Percentiles rank a stretch among this genome's conserved stretches.
Evolutionary conservation across 1,284 basidiomycete genomes (phyloP).

Genomic region (Trametes polyzona): DNA sequence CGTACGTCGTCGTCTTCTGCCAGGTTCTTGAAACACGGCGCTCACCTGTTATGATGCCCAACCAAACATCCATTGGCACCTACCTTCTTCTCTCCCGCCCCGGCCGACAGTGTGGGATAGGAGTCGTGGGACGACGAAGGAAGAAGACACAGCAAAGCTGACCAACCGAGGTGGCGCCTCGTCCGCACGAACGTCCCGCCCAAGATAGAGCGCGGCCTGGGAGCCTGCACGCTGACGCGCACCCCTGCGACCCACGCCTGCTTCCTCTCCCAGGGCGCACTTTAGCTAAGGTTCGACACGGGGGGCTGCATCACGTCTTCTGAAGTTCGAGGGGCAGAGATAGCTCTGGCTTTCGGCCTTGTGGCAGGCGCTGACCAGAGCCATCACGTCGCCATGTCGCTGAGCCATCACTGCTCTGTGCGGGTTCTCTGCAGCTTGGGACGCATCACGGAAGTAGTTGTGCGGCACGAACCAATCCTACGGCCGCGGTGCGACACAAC

Average conservation of each 20-base stretch:
- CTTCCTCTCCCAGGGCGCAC: background rate
- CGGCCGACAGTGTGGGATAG: background rate
- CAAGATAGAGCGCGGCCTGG: background rate
- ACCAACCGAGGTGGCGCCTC: background rate
- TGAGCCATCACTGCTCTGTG: background rate
- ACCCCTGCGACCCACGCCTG: background rate
- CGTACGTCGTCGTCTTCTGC: too few relatives aligned
- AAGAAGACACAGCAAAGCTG: background rate
- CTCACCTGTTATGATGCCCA: too few relatives aligned
- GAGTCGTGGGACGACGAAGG: background rate
- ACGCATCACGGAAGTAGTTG: background rate
- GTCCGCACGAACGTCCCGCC: background rate
- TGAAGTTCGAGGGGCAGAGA: background rate
- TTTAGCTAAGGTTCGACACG: background rate
- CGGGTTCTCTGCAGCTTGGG: background rate
- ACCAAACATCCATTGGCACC: too few relatives aligned
- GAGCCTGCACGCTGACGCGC: background rate
- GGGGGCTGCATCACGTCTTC: background rate
- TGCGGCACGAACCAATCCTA: too few relatives aligned
- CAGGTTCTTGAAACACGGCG: too few relatives aligned
- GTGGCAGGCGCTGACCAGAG: background rate
- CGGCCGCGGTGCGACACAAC: too few relatives aligned
- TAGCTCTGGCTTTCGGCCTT: background rate
- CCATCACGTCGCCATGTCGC: background rate
- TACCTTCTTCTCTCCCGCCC: background rate